phyloP scores from a whole-genome alignment of 2,329 filamentous ascomycete genomes.

The Pseudocercospora fijiensis region DNA sequence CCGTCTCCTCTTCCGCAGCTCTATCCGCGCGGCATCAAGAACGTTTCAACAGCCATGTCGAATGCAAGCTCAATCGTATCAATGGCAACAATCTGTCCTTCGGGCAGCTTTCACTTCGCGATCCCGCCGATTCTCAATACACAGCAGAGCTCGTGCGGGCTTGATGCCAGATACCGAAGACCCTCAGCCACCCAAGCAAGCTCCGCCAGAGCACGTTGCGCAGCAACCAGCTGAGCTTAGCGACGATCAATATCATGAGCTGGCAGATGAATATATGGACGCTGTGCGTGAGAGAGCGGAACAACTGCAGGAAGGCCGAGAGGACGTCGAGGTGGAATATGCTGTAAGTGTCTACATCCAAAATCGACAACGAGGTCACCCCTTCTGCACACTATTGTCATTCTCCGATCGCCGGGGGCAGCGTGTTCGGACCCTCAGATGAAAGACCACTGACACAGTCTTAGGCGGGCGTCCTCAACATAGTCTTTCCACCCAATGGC shows the following conservation, averaged over 20 bases:
- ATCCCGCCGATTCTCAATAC: conserved; percentile 27
- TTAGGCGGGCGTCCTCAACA: conserved; percentile 81
- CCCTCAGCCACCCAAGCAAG: conserved; percentile 41
- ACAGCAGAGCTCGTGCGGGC: conserved; percentile 29
- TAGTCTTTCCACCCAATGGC: conserved; percentile 67
- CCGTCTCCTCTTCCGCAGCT: conserved; percentile 27
- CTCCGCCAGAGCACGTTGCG: conserved; percentile 37
- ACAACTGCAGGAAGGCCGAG: conserved; percentile 67
- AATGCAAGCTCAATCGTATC: not conserved
- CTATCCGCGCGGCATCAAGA: conserved; percentile 24
- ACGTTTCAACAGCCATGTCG: conserved; percentile 18
- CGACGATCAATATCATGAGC: conserved; percentile 70
- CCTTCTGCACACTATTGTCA: not conserved
- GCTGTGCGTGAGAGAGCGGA: conserved; percentile 63
- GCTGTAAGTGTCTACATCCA: conserved; percentile 59
- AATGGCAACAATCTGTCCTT: not conserved
- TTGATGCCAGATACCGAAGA: conserved; percentile 47
- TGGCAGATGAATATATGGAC: conserved; percentile 73
- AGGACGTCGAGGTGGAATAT: conserved; percentile 85
- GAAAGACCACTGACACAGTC: not conserved
- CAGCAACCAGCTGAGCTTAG: conserved; percentile 63
- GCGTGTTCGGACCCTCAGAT: not conserved
- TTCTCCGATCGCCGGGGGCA: not conserved
- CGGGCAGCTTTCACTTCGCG: conserved; percentile 13
- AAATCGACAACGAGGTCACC: not conserved